Base-by-base conservation (phyloP, 257 asterid genomes). In the Przewalskia tangutica region DNA sequence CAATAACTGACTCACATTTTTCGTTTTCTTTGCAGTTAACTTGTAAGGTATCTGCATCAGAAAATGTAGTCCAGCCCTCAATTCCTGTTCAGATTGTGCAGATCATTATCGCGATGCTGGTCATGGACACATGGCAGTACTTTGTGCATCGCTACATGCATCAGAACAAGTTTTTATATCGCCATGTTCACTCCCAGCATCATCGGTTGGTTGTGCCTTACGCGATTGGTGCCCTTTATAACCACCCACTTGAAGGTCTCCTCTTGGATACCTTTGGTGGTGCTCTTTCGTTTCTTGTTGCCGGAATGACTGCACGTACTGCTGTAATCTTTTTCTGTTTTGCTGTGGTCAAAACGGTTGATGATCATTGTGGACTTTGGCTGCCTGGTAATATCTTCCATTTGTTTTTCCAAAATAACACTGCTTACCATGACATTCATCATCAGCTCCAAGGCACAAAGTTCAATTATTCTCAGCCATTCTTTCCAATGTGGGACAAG, bases 91-190 rank as follows among this genome's bases (percentile, higher is more conserved):
- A 84, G 84, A 85, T 70, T 76, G 53, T 88, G 83, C 96, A 94
- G 83, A 90, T 93, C 55, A 66, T 86, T 67, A 87, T 88, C 0
- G 98, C 98, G 17, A 94, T 94, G 97, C 82, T 94, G 84, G 94
- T 93, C 58, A 91, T 94, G 97, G 98, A 94, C 68, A 91, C 97
- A 5, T 94, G 98, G 97, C 98, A 94, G 88, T 94, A 94, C 89
- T 94, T 94, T 89, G 95, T 91, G 91, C 98, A 94, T 82, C 92
- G 97, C 2, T 93, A 94, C 88, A 94, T 94, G 98, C 97, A 94
- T 89, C 97, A 90, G 84, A 94, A 94, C 94, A 91, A 88, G 88
- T 93, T 90, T 27, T 82, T 94, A 78, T 94, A 94, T 87, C 86
- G 87, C 42, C 97, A 91, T 54, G 85, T 94, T 88, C 97, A 94